These are phyloP conservation scores for Lactarius hatsudake DNA, from an alignment of 768 basidiomycete species.

Conservation along the genomic window DNA sequence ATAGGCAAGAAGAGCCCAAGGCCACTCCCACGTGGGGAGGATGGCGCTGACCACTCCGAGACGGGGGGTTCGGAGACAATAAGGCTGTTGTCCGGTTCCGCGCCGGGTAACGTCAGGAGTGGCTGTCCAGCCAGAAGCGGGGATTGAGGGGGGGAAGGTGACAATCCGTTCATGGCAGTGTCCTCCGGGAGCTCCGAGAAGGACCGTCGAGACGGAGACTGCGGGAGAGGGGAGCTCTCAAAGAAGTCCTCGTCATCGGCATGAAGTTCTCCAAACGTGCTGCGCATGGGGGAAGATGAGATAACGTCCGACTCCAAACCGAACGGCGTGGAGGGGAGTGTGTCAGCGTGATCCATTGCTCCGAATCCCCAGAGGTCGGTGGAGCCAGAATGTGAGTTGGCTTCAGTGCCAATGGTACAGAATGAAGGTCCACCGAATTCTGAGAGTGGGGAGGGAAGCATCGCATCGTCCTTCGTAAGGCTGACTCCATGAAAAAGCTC, in stretches of 20 bases:
- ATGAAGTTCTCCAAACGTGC: neutral
- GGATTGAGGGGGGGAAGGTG: constrained; percentile 8
- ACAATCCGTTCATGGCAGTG: neutral
- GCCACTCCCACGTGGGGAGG: constrained; percentile 18
- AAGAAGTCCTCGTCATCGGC: constrained; percentile 11
- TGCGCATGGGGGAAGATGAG: constrained; percentile 8
- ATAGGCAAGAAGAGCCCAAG: constrained; percentile 28
- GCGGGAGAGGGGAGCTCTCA: constrained; percentile 1
- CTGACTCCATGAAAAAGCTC: neutral
- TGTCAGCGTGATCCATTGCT: neutral
- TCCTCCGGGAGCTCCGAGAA: constrained; percentile 26
- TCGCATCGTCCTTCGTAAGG: neutral
- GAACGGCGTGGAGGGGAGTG: neutral
- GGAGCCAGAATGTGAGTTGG: neutral
- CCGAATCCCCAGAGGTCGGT: neutral
- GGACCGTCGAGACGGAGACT: constrained; percentile 25
- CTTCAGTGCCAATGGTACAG: neutral
- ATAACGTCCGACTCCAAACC: neutral
- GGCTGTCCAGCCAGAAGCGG: constrained; percentile 17
- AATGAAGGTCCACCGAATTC: neutral
- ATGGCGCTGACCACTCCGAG: constrained; percentile 19
- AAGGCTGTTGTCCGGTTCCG: constrained; percentile 40
- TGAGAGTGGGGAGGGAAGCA: neutral
- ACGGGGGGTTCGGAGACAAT: constrained; percentile 18
- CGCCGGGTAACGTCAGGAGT: constrained; percentile 43